Base-by-base conservation (phyloP, 176 grass and related monocot genomes). In the Oryza officinalis region DNA sequence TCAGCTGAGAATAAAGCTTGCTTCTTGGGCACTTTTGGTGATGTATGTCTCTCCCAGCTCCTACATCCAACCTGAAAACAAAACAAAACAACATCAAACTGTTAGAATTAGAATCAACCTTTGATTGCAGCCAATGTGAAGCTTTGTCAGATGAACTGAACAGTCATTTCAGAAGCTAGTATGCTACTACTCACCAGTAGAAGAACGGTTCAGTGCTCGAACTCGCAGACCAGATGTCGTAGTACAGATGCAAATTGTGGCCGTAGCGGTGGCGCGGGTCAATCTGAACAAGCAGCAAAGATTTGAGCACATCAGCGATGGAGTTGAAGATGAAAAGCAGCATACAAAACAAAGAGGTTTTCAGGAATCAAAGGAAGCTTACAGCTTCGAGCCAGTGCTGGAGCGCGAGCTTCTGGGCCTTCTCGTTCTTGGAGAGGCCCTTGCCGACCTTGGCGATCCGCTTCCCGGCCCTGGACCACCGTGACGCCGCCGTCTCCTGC, bases 301-400 rank as follows among this genome's bases (percentile, higher is more conserved):
- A 72, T 49, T 61, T 33, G 35, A 65, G 44, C 68, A 60, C 13
- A 37, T 72, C 37, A 73, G 70, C 45, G 33, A 10, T 71, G 5
- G n/a, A n/a, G n/a, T n/a, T 30, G 30, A 30, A 1, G 30, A 30
- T 30, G n/a, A n/a, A n/a, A n/a, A n/a, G 20, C n/a, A 20, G 5
- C 54, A 35, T 30, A 2, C 27, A 64, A 52, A 20, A 31, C 20
- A 30, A 26, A 50, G 33, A 75, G 38, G 4, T 15, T 77, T 3
- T 23, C 43, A 45, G 2, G 6, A 65, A 69, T 30, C 3, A 72
- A 49, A 13, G 40, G 1, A 63, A 23, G 25, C 85, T 92, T 84
- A 98, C 96, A 41, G 93, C 96, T 82, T 99, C 93, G 60, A 99
- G 88, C 97, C 97, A 99, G 63, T 99, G 97, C 80, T 89, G 93